Evolutionary conservation across 495 filamentous ascomycete genomes (phyloP), one percentile per base, ranked within the genome.

Genomic region (Bathelium albidoporum): DNA sequence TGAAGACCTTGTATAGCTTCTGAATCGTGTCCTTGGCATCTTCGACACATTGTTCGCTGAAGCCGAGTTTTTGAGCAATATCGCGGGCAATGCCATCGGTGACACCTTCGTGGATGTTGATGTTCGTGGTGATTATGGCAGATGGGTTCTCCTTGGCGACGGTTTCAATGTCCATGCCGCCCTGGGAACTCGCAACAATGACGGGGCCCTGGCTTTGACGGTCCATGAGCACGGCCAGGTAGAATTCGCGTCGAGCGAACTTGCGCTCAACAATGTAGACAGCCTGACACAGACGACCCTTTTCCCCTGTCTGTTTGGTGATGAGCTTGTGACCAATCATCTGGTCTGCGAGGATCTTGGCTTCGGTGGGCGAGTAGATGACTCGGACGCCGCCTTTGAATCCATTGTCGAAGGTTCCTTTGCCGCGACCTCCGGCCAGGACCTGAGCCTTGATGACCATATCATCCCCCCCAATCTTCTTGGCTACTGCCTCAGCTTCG

Each of bases 401-500:
- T 66, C 94, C 94, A 78, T 97, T 98, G 78, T 96, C 91, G 74
- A 98, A 98, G 64, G 82, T 86, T 68, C 94, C 94, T 81, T 98
- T 98, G 72, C 94, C 94, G 79, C 94, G 87, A 63, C 94, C 94
- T 76, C 94, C 94, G 72, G 94, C 94, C 49, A 98, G 86, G 59
- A 98, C 95, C 81, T 98, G 94, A 62, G 94, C 94, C 84, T 98
- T 98, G 83, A 98, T 97, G 66, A 98, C 94, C 87, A 97, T 89
- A 73, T 98, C 94, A 72, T 95, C 94, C 69, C 87, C 89, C 69
- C 87, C 84, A 72, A 98, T 90, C 62, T 86, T 79, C 79, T 90
- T 92, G 41, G 94, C 94, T 68, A 96, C 83, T 67, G 83, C 82
- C 81, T 97, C 94, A 49, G 94, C 94, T 79, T 97, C 95, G 70